phyloP scores from a whole-genome alignment of 2,329 filamentous ascomycete genomes.

The Pseudocercospora musae region DNA sequence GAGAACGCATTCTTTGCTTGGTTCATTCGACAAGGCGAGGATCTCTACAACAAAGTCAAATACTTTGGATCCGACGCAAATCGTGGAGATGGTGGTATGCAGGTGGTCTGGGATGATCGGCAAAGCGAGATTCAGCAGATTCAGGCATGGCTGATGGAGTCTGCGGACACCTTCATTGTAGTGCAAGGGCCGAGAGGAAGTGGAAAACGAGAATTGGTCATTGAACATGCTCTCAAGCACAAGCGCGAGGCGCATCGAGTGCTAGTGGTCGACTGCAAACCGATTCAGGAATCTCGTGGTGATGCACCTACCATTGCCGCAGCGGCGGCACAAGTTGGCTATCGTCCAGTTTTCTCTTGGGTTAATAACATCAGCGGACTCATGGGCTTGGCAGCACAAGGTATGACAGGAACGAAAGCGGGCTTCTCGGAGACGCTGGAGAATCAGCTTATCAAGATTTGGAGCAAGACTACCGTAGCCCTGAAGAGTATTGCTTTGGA shows the following conservation, averaged over 20 bases:
- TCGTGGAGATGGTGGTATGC: constrained; percentile 64
- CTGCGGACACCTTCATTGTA: constrained; percentile 86
- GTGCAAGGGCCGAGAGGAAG: constrained; percentile 89
- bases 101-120: constrained; percentile 83
- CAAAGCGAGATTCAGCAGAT: constrained; percentile 78
- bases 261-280: constrained; percentile 86
- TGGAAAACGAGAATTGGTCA: constrained; percentile 81
- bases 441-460: constrained; percentile 82
- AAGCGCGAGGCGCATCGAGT: constrained; percentile 62
- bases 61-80: constrained; percentile 37
- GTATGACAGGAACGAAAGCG: constrained; percentile 89
- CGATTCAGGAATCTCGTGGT: constrained; percentile 83
- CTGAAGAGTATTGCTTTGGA: constrained; percentile 74
- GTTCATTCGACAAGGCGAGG: constrained; percentile 71
- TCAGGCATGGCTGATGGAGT: constrained; percentile 81
- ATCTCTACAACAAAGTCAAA: constrained; percentile 55
- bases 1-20: constrained; percentile 74
- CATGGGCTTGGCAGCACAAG: constrained; percentile 86
- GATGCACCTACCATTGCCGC: constrained; percentile 81
- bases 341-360: constrained; percentile 92
- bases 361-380: constrained; percentile 92
- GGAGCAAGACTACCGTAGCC: constrained; percentile 76
- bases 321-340: constrained; percentile 79
- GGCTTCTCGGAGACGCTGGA: constrained; percentile 93
- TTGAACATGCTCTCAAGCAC: constrained; percentile 76